Conservation (phyloP, 352 stramenopile species). For the Phytopythium vexans region DNA sequence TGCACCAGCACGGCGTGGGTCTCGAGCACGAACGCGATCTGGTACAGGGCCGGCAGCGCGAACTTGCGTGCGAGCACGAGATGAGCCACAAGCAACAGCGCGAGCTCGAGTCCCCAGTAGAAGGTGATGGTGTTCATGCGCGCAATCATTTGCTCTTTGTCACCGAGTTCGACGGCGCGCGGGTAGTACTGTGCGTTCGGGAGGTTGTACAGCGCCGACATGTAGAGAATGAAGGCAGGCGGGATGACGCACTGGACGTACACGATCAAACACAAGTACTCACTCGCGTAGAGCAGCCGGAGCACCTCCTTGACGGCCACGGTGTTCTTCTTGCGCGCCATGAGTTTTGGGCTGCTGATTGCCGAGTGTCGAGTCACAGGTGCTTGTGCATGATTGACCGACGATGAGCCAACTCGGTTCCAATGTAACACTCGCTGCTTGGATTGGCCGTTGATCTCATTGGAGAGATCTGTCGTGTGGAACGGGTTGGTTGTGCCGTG, state of each 20-base stretch:
- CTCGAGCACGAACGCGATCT: slow-evolving; percentile 44
- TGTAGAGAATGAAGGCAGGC: slow-evolving; percentile 18
- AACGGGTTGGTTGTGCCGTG: too few species aligned
- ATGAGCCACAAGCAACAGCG: slow-evolving; percentile 8
- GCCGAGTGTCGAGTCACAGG: not conserved
- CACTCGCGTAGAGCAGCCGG: slow-evolving; percentile 21
- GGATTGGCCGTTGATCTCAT: too few species aligned
- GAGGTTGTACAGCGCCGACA: slow-evolving; percentile 13
- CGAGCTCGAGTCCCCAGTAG: slow-evolving; percentile 16
- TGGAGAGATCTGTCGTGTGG: too few species aligned
- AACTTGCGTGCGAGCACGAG: slow-evolving; percentile 14
- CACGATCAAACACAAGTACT: slow-evolving; percentile 21
- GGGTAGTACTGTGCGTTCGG: slow-evolving; percentile 21
- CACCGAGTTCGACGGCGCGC: slow-evolving; percentile 8
- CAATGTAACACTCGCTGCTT: too few species aligned
- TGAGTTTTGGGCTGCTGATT: not conserved
- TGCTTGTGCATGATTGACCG: too few species aligned
- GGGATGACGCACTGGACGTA: slow-evolving; percentile 29
- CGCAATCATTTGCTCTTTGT: slow-evolving; percentile 1
- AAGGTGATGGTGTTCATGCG: slow-evolving; percentile 7
- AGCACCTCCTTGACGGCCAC: slow-evolving; percentile 10
- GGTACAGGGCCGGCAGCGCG: slow-evolving; percentile 18
- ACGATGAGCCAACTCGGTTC: too few species aligned
- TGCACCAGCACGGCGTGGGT: slow-evolving; percentile 18
- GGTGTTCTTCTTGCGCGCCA: not conserved